phyloP scores from a whole-genome alignment of 2,329 filamentous ascomycete genomes.

The Pseudogymnoascus sp. region DNA sequence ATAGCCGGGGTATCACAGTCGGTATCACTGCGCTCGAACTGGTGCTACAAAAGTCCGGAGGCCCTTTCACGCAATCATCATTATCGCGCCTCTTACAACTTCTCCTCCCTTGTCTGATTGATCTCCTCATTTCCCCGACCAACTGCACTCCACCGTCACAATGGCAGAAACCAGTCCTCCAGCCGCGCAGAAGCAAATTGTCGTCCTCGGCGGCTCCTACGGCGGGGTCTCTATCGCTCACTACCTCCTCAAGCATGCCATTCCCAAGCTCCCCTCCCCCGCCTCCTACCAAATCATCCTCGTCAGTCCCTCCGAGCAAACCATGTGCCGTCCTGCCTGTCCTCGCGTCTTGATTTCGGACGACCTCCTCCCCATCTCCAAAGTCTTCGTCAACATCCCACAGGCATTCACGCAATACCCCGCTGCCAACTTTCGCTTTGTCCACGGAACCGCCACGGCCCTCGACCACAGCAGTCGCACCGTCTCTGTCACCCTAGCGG shows the following conservation, averaged over 20 bases:
- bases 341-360: conserved; percentile 41
- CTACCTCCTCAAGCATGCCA: conserved; percentile 43
- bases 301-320: conserved; percentile 35
- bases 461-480: conserved; percentile 30
- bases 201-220: conserved; percentile 47
- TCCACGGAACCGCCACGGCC: conserved; percentile 33
- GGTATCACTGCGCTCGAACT: background rate
- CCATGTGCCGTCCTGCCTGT: conserved; percentile 36
- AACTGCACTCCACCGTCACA: background rate
- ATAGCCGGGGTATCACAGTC: background rate
- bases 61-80: background rate
- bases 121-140: background rate
- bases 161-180: background rate
- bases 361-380: conserved; percentile 35
- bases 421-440: conserved; percentile 31
- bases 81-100: background rate
- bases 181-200: conserved; percentile 27
- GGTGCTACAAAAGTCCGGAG: background rate
- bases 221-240: conserved; percentile 44
- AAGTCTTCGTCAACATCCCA: conserved; percentile 36
- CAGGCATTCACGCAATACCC: conserved; percentile 34
- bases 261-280: conserved; percentile 34
- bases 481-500: conserved; percentile 24
- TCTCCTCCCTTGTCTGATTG: background rate
- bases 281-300: conserved; percentile 35